Conservation (phyloP, 2,329 filamentous ascomycete species). For the Orbilia oligospora region DNA sequence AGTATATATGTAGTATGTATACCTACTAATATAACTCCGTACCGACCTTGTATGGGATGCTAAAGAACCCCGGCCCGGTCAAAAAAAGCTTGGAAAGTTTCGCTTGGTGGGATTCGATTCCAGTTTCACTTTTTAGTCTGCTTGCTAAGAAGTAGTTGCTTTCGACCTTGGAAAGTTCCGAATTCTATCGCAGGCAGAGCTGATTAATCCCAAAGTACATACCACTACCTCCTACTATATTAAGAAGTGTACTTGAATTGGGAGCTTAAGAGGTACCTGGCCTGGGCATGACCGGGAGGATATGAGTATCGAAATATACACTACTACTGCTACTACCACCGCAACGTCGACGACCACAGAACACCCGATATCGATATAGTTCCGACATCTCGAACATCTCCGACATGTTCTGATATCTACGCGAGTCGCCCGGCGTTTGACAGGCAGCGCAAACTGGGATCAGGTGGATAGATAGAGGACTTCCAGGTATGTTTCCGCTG, state of each 20-base stretch:
- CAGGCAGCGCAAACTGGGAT: slow-evolving; percentile 19
- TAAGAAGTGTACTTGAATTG: not conserved
- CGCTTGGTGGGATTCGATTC: no score
- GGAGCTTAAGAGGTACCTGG: slow-evolving; percentile 4
- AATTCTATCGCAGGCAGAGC: slow-evolving; percentile 19
- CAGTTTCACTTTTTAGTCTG: no score
- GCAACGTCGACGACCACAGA: not conserved
- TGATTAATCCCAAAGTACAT: slow-evolving; percentile 9
- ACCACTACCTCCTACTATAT: not conserved
- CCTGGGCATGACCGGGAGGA: slow-evolving; percentile 18
- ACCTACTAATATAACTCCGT: no score
- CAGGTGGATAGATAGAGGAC: not conserved
- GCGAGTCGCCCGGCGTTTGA: slow-evolving; percentile 43
- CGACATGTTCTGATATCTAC: slow-evolving; percentile 50
- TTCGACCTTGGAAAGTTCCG: slow-evolving; percentile 21
- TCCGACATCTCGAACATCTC: slow-evolving; percentile 17
- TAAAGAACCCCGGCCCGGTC: not conserved
- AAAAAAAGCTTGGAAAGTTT: slow-evolving; percentile 32
- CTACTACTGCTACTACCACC: not conserved
- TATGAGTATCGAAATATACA: not conserved
- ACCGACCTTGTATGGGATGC: no score
- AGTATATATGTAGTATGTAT: no score
- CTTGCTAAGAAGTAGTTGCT: no score
- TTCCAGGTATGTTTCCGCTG: slow-evolving; percentile 18
- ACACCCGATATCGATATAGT: slow-evolving; percentile 19